Conservation (phyloP, 164 flowering plant genomes). For the Macadamia integrifolia region DNA sequence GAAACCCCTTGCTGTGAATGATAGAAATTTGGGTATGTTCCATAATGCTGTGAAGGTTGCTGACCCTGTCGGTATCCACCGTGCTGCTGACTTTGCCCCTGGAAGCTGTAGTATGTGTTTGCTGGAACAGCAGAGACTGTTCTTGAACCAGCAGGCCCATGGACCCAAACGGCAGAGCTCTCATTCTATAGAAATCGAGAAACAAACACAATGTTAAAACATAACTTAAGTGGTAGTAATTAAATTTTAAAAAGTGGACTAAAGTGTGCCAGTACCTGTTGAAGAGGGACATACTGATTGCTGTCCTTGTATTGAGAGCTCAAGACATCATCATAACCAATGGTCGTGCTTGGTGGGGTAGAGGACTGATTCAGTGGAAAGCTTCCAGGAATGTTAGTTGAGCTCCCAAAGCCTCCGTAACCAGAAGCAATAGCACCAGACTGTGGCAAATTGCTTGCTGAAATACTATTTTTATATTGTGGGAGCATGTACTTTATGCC, state of each 20-base stretch:
- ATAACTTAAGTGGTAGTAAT: background rate
- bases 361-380: constrained; percentile 60
- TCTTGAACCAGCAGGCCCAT: constrained; percentile 73
- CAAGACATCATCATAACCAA: constrained; percentile 70
- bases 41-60: constrained; percentile 76
- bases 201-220: background rate
- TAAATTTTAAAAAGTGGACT: background rate
- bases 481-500: constrained; percentile 50
- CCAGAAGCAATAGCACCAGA: constrained; percentile 69
- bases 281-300: constrained; percentile 60
- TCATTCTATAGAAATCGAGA: constrained; percentile 45
- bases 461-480: constrained; percentile 70
- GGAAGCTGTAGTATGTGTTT: constrained; percentile 67
- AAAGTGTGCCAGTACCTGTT: constrained; percentile 46
- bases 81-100: constrained; percentile 68
- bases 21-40: constrained; percentile 72
- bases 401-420: constrained; percentile 77
- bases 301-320: constrained; percentile 82
- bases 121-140: constrained; percentile 67
- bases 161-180: constrained; percentile 67
- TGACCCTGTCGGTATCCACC: constrained; percentile 69
- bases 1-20: constrained; percentile 70
- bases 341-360: constrained; percentile 52
- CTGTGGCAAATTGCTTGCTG: constrained; percentile 76
- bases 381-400: constrained; percentile 56